Evolutionary conservation across 192 early-diverging fungal genomes (phyloP), one percentile per base, ranked within the genome.

Genomic region (Coemansia sp.): DNA sequence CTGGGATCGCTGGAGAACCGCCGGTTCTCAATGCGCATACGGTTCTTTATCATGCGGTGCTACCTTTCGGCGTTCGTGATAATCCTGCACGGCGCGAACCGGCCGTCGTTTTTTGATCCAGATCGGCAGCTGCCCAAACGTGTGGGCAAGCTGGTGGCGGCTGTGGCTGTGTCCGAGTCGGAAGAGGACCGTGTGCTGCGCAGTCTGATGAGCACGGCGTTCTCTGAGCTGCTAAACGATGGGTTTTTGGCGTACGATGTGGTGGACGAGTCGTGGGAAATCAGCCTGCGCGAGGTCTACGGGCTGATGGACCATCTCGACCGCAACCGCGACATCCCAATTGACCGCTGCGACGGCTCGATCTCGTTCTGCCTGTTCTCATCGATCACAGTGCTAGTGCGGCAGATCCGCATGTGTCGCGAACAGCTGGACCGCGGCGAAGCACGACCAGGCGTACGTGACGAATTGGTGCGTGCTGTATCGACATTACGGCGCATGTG

Each of bases 1-100:
- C 54, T 74, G 35, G 77, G 77, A 3, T 58, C 62, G 37, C 47
- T 64, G 10, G 71, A 69, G 26, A 69, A 70, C 57, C 68, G 77
- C 14, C 71, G 77, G 37, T 71, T 61, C 51, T 29, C 66, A 12
- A 73, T 74, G 77, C 71, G 77, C 24, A 49, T 79, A 27, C 66
- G 77, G 12, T 79, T 70, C 62, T 80, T 80, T 22, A 67, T 64
- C 35, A 61, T 80, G 58, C 71, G 71, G 14, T 80, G 77, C 68
- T 74, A 74, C 64, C 41, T 57, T 37, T 58, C 68, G 24, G 51
- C 77, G 12, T 56, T 65, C 7, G 18, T 80, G 27, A 61, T 70
- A 37, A 54, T 73, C 22, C 52, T 80, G 64, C 77, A 74, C 54
- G 54, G 63, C 29, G 45, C 71, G 41, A 80, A 80, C 61, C 71